Base-by-base conservation (phyloP, 768 basidiomycete species). In the Sistotremastrum niveocremeum region DNA sequence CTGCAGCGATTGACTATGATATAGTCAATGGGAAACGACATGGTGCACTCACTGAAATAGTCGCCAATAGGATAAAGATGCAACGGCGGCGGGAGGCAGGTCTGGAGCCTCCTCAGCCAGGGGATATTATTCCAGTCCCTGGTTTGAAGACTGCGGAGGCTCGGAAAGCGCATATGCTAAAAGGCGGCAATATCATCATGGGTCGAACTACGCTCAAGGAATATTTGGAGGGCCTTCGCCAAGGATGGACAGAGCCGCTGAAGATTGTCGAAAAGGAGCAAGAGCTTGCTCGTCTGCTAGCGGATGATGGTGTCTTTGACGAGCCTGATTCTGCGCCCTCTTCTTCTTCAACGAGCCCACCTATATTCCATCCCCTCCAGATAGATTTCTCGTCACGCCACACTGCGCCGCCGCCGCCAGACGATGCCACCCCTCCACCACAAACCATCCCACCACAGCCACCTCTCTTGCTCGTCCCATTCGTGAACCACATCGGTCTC, bases 201-300 rank as follows among this genome's bases (percentile, higher is more conserved):
- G 95, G 95, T 3, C 76, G 95, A 42, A 78, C 85, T 34, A 84
- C 88, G 1, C 73, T 94, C 63, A 99, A 97, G 66, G 95, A 99
- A 65, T 98, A 86, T 61, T 77, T 97, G 76, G 72, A 79, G 46
- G 95, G 94, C 3, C 58, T 97, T 37, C 76, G 73, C 57, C 70
- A 74, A 45, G 95, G 95, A 2, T 99, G 87, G 85, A 77, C 81
- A 12, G 79, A 79, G 31, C 69, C 76, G 1, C 60, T 88, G 33
- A 72, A 80, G 41, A 72, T 74, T 43, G 65, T 81, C 45, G 84
- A 87, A 57, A 63, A 66, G 34, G 88, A 93, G 48, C 81, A 88
- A 45, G 60, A 65, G 34, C 66, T 91, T n/a, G 69, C 84, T 1
- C 70, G 66, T 46, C 70, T 74, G 50, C 61, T 91, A 41, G 79